Percentiles rank a stretch among this genome's conserved stretches.
Evolutionary conservation across 2,329 filamentous ascomycete species (phyloP).

Genomic region (Endoconidiophora polonica): DNA sequence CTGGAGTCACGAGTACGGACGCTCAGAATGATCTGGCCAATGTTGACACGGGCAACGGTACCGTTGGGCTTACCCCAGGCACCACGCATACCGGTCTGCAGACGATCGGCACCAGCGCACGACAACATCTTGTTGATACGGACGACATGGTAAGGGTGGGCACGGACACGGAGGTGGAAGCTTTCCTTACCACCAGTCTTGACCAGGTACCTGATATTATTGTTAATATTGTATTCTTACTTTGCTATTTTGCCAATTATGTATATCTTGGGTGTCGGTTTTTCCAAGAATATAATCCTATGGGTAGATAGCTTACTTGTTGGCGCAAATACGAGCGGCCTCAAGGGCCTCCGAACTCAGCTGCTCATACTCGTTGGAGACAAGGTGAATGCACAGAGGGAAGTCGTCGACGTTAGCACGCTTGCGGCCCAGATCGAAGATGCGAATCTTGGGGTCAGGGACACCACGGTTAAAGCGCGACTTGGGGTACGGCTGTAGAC

Average conservation of each 20-base stretch:
- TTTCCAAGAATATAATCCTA: background rate
- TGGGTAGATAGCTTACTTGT: slow-evolving; percentile 45
- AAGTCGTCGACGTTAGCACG: slow-evolving; percentile 98
- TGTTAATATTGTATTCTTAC: background rate
- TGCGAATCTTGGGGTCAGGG: slow-evolving; percentile 67
- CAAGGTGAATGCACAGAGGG: slow-evolving; percentile 96
- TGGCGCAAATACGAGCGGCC: slow-evolving; percentile 99
- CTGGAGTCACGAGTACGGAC: slow-evolving; percentile 90
- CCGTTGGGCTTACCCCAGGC: slow-evolving; percentile 99
- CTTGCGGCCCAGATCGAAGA: slow-evolving; percentile 99
- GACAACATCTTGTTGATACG: slow-evolving; percentile 99
- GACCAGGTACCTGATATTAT: slow-evolving; percentile 42
- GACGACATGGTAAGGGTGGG: slow-evolving; percentile 99
- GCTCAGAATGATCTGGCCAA: slow-evolving; percentile 96
- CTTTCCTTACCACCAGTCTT: slow-evolving; percentile 56
- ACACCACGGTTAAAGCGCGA: slow-evolving; percentile 99
- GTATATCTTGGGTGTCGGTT: too few relatives aligned
- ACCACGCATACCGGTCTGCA: slow-evolving; percentile 99
- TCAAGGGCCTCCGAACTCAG: slow-evolving; percentile 98
- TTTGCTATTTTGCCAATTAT: background rate
- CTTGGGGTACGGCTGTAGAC: slow-evolving; percentile 79
- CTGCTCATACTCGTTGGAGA: slow-evolving; percentile 99
- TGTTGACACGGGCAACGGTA: slow-evolving; percentile 98
- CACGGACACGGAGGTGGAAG: slow-evolving; percentile 64
- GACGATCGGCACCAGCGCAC: slow-evolving; percentile 99